phyloP scores from a whole-genome alignment of 345 rosid species.

The Aethionema arabicum region DNA sequence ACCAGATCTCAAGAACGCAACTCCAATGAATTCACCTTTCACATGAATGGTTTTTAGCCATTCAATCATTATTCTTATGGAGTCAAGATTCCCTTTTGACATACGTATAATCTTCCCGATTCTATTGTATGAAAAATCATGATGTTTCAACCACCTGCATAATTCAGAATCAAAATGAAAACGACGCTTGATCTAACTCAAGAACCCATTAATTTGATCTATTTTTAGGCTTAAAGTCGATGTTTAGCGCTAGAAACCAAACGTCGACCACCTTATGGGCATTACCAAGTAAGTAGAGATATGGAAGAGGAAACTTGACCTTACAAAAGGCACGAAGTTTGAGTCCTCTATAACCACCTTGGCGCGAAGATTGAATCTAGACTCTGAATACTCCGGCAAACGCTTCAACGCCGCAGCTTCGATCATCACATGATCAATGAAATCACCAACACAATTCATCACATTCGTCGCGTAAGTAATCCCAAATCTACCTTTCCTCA shows the following conservation, averaged over 20 bases:
- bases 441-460: conserved; percentile 50
- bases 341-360: conserved; percentile 58
- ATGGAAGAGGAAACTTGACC: conserved; percentile 42
- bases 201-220: conserved; percentile 1
- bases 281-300: not conserved
- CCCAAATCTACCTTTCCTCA: conserved; percentile 78
- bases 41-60: conserved; percentile 83
- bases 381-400: conserved; percentile 49
- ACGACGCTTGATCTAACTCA: not conserved
- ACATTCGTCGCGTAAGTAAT: conserved; percentile 77
- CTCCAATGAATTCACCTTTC: conserved; percentile 70
- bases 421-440: conserved; percentile 72
- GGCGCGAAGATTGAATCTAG: conserved; percentile 60
- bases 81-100: conserved; percentile 67
- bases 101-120: conserved; percentile 70
- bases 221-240: not conserved
- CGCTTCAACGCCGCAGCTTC: conserved; percentile 78
- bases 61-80: conserved; percentile 50
- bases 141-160: conserved; percentile 94
- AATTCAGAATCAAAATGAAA: conserved; percentile 21
- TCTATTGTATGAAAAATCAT: conserved; percentile 63
- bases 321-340: conserved; percentile 67
- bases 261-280: conserved; percentile 31
- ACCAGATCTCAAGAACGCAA: conserved; percentile 62
- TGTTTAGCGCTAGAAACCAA: conserved; percentile 7